phyloP scores from a whole-genome alignment of 768 basidiomycete genomes.

The Tephrocybe sp. region DNA sequence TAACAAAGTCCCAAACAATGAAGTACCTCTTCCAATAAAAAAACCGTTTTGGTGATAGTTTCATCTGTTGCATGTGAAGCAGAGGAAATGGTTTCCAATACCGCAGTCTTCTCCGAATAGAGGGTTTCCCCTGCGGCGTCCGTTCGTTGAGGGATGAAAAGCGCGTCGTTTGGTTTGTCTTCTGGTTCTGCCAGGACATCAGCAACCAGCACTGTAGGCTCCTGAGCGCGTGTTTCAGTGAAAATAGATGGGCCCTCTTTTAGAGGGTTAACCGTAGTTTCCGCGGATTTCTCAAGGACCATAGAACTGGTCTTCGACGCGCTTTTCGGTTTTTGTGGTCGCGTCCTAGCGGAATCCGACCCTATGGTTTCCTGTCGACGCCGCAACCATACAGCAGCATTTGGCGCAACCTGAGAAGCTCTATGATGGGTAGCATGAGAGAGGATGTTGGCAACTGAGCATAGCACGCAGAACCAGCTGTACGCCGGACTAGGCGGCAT shows the following conservation, averaged over 20 bases:
- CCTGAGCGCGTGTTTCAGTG: too few species aligned
- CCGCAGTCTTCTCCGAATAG: too few species aligned
- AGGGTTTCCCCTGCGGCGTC: too few species aligned
- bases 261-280: neutral
- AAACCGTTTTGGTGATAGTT: too few species aligned
- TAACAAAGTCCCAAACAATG: neutral
- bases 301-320: neutral
- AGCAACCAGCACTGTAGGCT: too few species aligned
- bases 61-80: neutral
- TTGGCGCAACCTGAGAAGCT: slow-evolving; percentile 36
- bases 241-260: neutral
- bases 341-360: neutral
- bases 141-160: too few species aligned
- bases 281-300: neutral
- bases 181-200: too few species aligned
- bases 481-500: slow-evolving; percentile 73
- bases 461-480: slow-evolving; percentile 70
- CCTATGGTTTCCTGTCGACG: slow-evolving; percentile 6
- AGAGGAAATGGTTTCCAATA: too few species aligned
- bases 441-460: slow-evolving; percentile 58
- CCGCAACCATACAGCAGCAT: slow-evolving; percentile 15
- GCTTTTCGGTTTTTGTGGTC: neutral
- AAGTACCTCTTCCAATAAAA: neutral
- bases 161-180: too few species aligned
- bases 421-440: slow-evolving; percentile 61